These are phyloP conservation scores for Carex pumila DNA, from an alignment of 176 grass and related monocot genomes.

Conservation along the genomic window DNA sequence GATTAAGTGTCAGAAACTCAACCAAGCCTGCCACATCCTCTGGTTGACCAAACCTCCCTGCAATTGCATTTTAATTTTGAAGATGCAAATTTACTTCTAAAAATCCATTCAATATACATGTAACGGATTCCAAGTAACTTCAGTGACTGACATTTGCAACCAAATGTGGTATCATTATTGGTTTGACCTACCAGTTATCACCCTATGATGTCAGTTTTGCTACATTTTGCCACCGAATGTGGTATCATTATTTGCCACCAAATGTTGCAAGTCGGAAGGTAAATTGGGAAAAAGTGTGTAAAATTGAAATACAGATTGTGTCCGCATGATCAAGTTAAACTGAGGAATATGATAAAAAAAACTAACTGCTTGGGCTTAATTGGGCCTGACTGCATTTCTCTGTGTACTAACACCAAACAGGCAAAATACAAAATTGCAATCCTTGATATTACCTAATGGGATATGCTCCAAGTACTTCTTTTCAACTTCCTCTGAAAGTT, in stretches of 20 bases:
- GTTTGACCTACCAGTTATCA: background rate
- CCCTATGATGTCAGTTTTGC: background rate
- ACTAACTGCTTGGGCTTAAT: background rate
- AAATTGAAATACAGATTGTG: background rate
- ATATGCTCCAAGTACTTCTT: slow-evolving; percentile 87
- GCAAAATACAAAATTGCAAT: background rate
- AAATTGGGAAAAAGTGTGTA: background rate
- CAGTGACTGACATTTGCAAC: background rate
- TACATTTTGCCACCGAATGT: no score
- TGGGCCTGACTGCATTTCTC: background rate
- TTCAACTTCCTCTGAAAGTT: slow-evolving; percentile 77
- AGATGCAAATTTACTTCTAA: slow-evolving; percentile 2
- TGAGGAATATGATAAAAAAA: background rate
- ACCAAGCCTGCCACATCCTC: slow-evolving; percentile 81
- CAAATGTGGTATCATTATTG: background rate
- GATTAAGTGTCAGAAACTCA: slow-evolving; percentile 54
- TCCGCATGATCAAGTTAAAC: background rate
- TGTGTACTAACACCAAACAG: background rate
- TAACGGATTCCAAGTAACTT: background rate
- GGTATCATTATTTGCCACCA: background rate
- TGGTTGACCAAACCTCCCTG: slow-evolving; percentile 80
- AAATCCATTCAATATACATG: background rate
- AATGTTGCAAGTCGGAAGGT: background rate
- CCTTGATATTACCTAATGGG: slow-evolving; percentile 56
- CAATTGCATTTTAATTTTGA: background rate